Evolutionary conservation across 1,284 basidiomycete species (phyloP).

Genomic region (Leccinum colubrinum): DNA sequence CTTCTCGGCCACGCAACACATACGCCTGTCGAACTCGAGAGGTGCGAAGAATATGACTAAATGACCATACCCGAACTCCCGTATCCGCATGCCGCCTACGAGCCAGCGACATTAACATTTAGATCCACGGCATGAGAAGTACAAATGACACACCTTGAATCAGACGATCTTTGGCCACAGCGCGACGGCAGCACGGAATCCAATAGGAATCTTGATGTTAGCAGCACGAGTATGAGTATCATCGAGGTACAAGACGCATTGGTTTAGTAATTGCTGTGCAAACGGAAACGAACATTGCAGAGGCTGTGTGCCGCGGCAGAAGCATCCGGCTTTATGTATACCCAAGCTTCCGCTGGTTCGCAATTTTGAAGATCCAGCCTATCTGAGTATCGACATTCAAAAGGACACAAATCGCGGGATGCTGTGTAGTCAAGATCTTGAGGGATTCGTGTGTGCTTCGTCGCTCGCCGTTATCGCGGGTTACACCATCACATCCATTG

Average conservation of each 20-base stretch:
- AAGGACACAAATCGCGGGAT: no score
- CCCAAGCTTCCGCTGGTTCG: no score
- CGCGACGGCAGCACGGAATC: constrained; percentile 49
- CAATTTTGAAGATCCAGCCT: no score
- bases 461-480: no score
- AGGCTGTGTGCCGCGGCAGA: constrained; percentile 19
- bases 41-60: constrained; percentile 51
- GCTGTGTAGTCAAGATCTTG: no score
- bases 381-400: no score
- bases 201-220: constrained; percentile 47
- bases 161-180: constrained; percentile 49
- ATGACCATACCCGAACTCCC: constrained; percentile 48
- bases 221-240: constrained; percentile 59
- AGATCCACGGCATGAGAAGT: not conserved
- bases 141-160: constrained; percentile 4
- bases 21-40: constrained; percentile 39
- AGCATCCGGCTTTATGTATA: no score
- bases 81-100: constrained; percentile 50
- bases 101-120: not conserved
- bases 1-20: no score
- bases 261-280: constrained; percentile 36
- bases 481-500: no score
- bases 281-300: constrained; percentile 43
- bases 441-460: no score
- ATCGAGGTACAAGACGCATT: constrained; percentile 53